A percentile compares a stretch with the other conserved stretches of the same genome.
Conservation (phyloP, 441 rosid species). For the Kokia cookei region DNA sequence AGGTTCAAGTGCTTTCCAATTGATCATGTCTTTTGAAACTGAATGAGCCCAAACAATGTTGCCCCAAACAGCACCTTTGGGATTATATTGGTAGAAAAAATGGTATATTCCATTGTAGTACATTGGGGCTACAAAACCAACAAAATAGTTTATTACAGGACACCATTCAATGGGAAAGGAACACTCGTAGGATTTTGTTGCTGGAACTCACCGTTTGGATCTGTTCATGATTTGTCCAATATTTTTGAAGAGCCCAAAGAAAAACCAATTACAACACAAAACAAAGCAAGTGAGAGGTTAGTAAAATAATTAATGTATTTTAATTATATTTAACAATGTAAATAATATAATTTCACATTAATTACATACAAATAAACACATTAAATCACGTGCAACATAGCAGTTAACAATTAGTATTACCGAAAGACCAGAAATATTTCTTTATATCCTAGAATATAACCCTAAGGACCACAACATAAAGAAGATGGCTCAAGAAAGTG, state of each 20-base stretch:
- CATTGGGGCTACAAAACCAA: conserved; percentile 45
- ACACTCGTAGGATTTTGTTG: background rate
- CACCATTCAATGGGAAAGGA: background rate
- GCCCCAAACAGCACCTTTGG: conserved; percentile 84
- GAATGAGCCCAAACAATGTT: conserved; percentile 94
- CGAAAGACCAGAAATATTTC: no score
- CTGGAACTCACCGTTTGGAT: background rate
- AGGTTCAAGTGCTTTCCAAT: conserved; percentile 59
- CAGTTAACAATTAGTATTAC: no score
- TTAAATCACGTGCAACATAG: no score
- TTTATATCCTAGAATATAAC: no score
- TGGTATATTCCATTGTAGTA: conserved; percentile 77
- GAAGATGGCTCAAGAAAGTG: no score
- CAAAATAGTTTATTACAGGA: background rate
- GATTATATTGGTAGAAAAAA: conserved; percentile 61
- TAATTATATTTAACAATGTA: no score
- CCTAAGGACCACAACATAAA: no score
- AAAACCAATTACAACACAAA: background rate
- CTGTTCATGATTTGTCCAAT: background rate
- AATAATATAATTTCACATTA: no score
- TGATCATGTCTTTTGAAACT: conserved; percentile 68
- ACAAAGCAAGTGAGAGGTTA: background rate
- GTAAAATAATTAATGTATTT: no score
- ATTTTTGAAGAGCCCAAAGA: background rate
- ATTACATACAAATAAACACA: no score